Conservation (phyloP, 192 early-diverging fungal genomes). For the Umbelopsis sp. region DNA sequence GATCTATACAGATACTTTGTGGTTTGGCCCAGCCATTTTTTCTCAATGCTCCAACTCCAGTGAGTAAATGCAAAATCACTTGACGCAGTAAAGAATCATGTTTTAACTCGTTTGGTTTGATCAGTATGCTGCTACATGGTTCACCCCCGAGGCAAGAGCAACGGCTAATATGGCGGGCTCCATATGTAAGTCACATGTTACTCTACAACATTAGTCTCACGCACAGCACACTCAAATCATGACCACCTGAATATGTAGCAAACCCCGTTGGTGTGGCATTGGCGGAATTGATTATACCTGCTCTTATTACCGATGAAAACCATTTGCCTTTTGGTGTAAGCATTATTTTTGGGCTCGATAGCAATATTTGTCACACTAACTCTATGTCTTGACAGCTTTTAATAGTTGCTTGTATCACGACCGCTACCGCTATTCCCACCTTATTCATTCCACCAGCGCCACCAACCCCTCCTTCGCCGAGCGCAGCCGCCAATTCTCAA, state of each 20-base stretch:
- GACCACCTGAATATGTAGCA: constrained; percentile 20
- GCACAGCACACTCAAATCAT: neutral
- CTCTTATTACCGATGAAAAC: constrained; percentile 38
- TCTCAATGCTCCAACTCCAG: constrained; percentile 53
- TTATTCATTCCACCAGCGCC: constrained; percentile 47
- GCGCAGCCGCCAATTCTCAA: constrained; percentile 37
- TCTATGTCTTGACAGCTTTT: constrained; percentile 29
- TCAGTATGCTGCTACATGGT: constrained; percentile 61
- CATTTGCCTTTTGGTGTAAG: constrained; percentile 42
- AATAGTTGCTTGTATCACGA: constrained; percentile 46
- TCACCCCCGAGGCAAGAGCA: constrained; percentile 48
- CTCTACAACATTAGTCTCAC: neutral
- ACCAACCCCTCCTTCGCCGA: constrained; percentile 53
- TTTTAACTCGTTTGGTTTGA: neutral
- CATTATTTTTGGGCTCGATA: neutral
- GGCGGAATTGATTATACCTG: constrained; percentile 53
- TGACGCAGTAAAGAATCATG: neutral
- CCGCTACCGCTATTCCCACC: constrained; percentile 45
- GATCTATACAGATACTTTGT: constrained; percentile 36
- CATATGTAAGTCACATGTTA: constrained; percentile 27
- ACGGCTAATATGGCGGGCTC: constrained; percentile 56
- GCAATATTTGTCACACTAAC: neutral
- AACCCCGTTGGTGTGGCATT: constrained; percentile 54
- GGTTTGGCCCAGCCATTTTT: constrained; percentile 60
- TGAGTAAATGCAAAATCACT: constrained; percentile 13